Evolutionary conservation across 2,329 filamentous ascomycete genomes (phyloP), one percentile per base, ranked within the genome.

Genomic region (Cladophialophora bantiana): DNA sequence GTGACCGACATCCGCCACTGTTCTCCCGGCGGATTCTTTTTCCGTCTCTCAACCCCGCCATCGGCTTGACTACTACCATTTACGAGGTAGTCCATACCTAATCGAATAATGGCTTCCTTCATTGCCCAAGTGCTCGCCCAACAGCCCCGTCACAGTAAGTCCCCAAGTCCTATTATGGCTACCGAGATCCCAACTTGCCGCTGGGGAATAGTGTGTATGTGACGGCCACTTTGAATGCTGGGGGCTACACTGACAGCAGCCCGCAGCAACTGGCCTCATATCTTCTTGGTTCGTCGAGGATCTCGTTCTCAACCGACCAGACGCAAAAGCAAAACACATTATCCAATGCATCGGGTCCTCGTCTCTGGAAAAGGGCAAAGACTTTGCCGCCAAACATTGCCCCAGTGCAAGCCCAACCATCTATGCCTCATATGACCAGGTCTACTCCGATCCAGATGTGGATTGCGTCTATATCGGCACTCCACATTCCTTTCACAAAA

Each of bases 401-500:
- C 70, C 68, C 6, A 66, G 59, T 3, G 36, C 55, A 34, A 48
- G 18, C 18, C 68, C 68, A 2, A 62, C 62, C 32, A 52, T 68
- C 56, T 69, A 69, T 54, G 65, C 59, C 35, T 59, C 55, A 18
- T 71, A 71, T 55, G 65, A 71, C 18, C 56, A 63, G 7, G 62
- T 71, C 34, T 71, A 71, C 63, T 53, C 71, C 18, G 71, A 75
- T 45, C 64, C 73, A 1, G 56, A 70, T n/a, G 68, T 76, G 3
- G 73, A 77, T 26, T 69, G 71, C 9, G 71, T 77, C n/a, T 76
- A 76, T 54, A 71, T 77, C 9, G 74, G 72, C 5, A 75, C 73
- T 0, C 75, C 75, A 15, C 93, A 96, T 81, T 94, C 91, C 73
- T 93, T 96, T 78, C 93, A 97, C 82, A 96, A 94, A 82, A 91